Evolutionary conservation across 1,284 basidiomycete genomes (phyloP).

Genomic region (Agaricales sp.): DNA sequence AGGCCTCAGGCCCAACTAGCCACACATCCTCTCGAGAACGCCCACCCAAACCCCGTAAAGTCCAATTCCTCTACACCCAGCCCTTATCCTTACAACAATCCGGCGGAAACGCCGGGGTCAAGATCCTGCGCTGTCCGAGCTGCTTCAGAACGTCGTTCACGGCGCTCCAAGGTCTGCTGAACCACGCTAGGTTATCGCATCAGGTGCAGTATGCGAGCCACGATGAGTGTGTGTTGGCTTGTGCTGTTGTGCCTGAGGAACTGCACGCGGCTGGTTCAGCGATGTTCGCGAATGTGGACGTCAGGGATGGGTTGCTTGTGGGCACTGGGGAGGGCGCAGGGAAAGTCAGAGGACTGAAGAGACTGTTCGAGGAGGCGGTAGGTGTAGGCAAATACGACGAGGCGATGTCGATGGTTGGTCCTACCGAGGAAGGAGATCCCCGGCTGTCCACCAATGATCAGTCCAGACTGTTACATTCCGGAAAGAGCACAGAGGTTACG

Average conservation of each 20-base stretch:
- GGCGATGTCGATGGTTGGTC: constrained; percentile 6
- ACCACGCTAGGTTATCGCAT: constrained; percentile 64
- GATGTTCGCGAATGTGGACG: constrained; percentile 40
- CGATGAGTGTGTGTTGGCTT: constrained; percentile 62
- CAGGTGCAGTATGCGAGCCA: constrained; percentile 61
- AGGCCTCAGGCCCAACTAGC: not conserved
- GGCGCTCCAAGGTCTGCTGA: constrained; percentile 66
- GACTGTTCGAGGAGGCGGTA: constrained; percentile 63
- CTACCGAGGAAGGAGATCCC: constrained; percentile 1
- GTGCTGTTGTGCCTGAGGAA: constrained; percentile 36
- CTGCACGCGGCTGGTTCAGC: constrained; percentile 38
- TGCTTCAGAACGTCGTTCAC: constrained; percentile 57
- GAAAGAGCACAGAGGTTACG: constrained; percentile 33
- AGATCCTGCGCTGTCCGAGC: constrained; percentile 46
- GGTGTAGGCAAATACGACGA: constrained; percentile 23
- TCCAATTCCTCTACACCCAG: constrained; percentile 36
- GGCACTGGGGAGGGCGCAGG: constrained; percentile 26
- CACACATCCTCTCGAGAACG: constrained; percentile 14
- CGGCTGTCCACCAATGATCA: not conserved
- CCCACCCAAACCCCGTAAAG: constrained; percentile 19
- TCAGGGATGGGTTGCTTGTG: not conserved
- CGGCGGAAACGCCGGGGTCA: constrained; percentile 27
- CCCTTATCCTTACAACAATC: constrained; percentile 14
- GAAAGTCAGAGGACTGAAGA: constrained; percentile 48
- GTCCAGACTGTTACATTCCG: not conserved